Conservation (phyloP, 176 grass and related monocot genomes). For the Carex parvula region DNA sequence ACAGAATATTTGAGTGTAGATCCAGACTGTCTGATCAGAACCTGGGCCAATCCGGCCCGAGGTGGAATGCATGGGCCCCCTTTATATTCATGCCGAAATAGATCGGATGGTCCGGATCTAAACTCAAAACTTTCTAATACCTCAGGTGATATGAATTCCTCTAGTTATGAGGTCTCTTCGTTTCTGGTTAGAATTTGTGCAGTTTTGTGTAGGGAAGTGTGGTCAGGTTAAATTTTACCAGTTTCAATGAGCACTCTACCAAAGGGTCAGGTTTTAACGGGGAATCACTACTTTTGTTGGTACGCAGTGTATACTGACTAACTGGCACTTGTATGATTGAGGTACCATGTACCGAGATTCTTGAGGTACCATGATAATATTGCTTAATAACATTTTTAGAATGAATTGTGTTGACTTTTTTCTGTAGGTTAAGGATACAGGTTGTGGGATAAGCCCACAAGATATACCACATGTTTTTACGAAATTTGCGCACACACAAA, state of each 20-base stretch:
- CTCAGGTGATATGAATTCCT: too few species aligned
- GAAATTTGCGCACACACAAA: conserved; percentile 72
- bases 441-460: conserved; percentile 84
- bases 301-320: not conserved
- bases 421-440: conserved; percentile 82
- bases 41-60: too few species aligned
- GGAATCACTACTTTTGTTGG: not conserved
- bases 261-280: not conserved
- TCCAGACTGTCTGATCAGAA: too few species aligned
- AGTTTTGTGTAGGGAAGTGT: not conserved
- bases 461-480: conserved; percentile 86
- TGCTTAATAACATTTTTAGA: not conserved
- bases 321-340: not conserved
- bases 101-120: too few species aligned
- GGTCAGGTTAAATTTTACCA: not conserved
- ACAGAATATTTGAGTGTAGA: too few species aligned
- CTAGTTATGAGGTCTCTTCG: not conserved
- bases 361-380: not conserved
- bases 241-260: too few species aligned
- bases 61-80: not conserved
- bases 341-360: not conserved
- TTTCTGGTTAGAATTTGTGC: not conserved
- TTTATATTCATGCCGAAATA: too few species aligned
- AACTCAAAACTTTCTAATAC: too few species aligned
- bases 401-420: not conserved